Evolutionary conservation across 164 flowering plant genomes (phyloP).

Genomic region (Stephania cephalantha): DNA sequence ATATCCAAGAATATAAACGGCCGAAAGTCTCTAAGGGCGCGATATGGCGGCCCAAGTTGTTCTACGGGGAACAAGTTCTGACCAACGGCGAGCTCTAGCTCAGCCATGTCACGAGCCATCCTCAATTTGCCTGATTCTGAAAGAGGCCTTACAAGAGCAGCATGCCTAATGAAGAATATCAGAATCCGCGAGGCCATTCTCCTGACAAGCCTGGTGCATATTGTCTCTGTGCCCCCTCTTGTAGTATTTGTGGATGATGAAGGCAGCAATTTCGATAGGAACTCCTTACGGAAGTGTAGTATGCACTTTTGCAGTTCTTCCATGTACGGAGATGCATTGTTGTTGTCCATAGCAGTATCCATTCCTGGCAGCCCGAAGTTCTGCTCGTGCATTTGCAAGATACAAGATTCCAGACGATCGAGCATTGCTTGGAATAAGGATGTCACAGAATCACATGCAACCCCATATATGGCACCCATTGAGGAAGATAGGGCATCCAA

Average conservation of each 20-base stretch:
- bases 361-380: conserved; percentile 58
- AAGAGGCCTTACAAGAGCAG: conserved; percentile 90
- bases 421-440: conserved; percentile 87
- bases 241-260: conserved; percentile 35
- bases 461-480: conserved; percentile 64
- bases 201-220: conserved; percentile 70
- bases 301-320: conserved; percentile 84
- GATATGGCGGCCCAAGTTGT: conserved; percentile 88
- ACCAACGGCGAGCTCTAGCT: conserved; percentile 83
- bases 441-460: conserved; percentile 84
- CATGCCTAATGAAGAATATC: conserved; percentile 77
- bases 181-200: conserved; percentile 84
- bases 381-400: conserved; percentile 88
- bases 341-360: conserved; percentile 83
- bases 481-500: conserved; percentile 74
- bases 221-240: conserved; percentile 50
- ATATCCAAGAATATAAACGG: conserved; percentile 90
- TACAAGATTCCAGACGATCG: conserved; percentile 82
- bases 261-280: conserved; percentile 67
- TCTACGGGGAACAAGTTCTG: conserved; percentile 92
- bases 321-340: conserved; percentile 84
- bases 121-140: conserved; percentile 92
- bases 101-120: conserved; percentile 97
- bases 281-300: conserved; percentile 73
- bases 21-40: conserved; percentile 86